These are phyloP conservation scores for Huntiella bhutanensis DNA, from an alignment of 2,329 filamentous ascomycete species.

Conservation along the genomic window DNA sequence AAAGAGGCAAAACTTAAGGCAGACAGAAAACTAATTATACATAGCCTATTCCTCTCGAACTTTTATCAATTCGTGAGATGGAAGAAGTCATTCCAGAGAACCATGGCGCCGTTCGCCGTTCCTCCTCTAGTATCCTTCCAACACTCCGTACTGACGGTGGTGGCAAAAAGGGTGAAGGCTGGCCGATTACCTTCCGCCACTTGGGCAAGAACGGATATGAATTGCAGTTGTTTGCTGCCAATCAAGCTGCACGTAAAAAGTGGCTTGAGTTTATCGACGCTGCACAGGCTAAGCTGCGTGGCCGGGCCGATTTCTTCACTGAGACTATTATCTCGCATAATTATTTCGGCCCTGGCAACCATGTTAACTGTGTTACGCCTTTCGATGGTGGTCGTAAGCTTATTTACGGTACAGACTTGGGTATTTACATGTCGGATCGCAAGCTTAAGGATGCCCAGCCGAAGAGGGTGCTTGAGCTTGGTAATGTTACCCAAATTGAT, in stretches of 20 bases:
- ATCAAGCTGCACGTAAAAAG: conserved; percentile 73
- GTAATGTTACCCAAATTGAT: conserved; percentile 83
- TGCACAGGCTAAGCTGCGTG: conserved; percentile 71
- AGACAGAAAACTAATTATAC: background rate
- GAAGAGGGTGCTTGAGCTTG: conserved; percentile 66
- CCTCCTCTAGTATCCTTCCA: conserved; percentile 66
- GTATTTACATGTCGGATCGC: conserved; percentile 80
- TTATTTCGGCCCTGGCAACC: conserved; percentile 49
- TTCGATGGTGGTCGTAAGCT: conserved; percentile 90
- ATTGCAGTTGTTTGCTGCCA: conserved; percentile 70
- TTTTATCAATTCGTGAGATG: conserved; percentile 91
- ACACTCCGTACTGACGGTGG: conserved; percentile 27
- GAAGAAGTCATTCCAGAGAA: conserved; percentile 70
- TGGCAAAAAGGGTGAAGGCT: conserved; percentile 50
- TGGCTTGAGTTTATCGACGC: conserved; percentile 92
- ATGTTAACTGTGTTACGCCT: conserved; percentile 86
- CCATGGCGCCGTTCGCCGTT: conserved; percentile 61
- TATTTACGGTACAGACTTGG: conserved; percentile 83
- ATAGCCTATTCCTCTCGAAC: conserved; percentile 77
- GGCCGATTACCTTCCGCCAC: conserved; percentile 91
- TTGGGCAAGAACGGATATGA: conserved; percentile 93
- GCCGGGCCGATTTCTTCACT: conserved; percentile 83
- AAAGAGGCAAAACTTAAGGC: background rate
- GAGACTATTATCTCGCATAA: conserved; percentile 39
- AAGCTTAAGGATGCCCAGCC: conserved; percentile 71